Percentiles rank a stretch among this genome's conserved stretches.
These are phyloP conservation scores for Debaryomyces coudertii DNA, from an alignment of 1,139 yeast genomes.

Conservation along the genomic window DNA sequence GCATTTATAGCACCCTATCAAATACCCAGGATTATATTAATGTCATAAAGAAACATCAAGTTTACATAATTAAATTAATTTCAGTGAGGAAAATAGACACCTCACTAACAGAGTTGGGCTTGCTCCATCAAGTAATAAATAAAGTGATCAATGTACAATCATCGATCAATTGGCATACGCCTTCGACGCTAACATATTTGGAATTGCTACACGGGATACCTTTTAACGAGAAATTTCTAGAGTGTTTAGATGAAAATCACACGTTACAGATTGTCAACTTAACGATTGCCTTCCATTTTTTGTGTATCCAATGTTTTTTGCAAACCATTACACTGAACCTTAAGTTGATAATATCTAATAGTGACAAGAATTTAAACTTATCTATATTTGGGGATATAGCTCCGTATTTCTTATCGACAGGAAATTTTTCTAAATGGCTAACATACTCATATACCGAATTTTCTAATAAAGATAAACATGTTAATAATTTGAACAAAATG, in stretches of 20 bases:
- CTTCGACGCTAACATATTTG: background rate
- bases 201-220: constrained; percentile 9
- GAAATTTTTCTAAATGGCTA: constrained; percentile 32
- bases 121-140: constrained; percentile 15
- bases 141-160: constrained; percentile 11
- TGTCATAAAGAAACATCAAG: constrained; percentile 31
- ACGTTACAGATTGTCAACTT: constrained; percentile 22
- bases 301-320: constrained; percentile 33
- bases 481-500: constrained; percentile 26
- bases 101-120: constrained; percentile 18
- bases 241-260: constrained; percentile 5
- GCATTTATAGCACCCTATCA: constrained; percentile 20
- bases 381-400: constrained; percentile 20
- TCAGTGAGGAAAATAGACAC: constrained; percentile 24
- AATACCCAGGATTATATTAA: constrained; percentile 13
- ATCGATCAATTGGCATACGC: constrained; percentile 4
- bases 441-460: constrained; percentile 13
- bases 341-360: constrained; percentile 16
- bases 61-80: constrained; percentile 32
- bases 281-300: constrained; percentile 36
- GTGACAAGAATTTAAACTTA: constrained; percentile 16
- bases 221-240: constrained; percentile 9
- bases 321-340: constrained; percentile 29
- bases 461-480: constrained; percentile 17
- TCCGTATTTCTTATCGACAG: constrained; percentile 22